Percentiles rank a stretch among this genome's conserved stretches.
These are phyloP conservation scores for Candida buenavistaensis DNA, from an alignment of 1,139 yeast genomes.

Conservation along the genomic window DNA sequence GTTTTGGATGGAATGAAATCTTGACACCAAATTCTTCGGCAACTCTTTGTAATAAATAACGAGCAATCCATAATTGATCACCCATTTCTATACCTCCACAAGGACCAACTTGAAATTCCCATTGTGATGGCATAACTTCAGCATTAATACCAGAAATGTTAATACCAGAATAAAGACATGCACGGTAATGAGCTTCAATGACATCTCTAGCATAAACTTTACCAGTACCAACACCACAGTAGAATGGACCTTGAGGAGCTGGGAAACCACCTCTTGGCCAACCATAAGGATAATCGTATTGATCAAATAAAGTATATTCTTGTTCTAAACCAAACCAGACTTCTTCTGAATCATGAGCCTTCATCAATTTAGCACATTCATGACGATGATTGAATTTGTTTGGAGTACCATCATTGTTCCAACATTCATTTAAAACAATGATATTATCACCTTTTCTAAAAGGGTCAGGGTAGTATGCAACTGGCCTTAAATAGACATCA, in stretches of 20 bases:
- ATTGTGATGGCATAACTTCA: constrained; percentile 99
- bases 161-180: constrained; percentile 91
- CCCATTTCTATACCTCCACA: constrained; percentile 95
- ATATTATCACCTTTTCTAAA: constrained; percentile 98
- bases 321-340: constrained; percentile 99
- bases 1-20: constrained; percentile 99
- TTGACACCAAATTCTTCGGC: constrained; percentile 99
- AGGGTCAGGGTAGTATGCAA: constrained; percentile 91
- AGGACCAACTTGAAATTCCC: constrained; percentile 99
- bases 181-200: constrained; percentile 98
- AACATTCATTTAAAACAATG: constrained; percentile 92
- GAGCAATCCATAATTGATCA: constrained; percentile 94
- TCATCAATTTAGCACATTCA: constrained; percentile 94
- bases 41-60: constrained; percentile 88
- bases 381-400: constrained; percentile 98
- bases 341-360: constrained; percentile 81
- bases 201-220: constrained; percentile 98
- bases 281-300: constrained; percentile 86
- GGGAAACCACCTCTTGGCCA: constrained; percentile 99
- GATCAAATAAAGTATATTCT: constrained; percentile 95
- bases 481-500: constrained; percentile 92
- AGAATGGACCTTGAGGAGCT: constrained; percentile 99
- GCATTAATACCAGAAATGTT: constrained; percentile 95
- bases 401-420: constrained; percentile 99
- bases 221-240: constrained; percentile 99